phyloP scores from a whole-genome alignment of 169 alveolate genomes.

The Prorocentrum cordatum region DNA sequence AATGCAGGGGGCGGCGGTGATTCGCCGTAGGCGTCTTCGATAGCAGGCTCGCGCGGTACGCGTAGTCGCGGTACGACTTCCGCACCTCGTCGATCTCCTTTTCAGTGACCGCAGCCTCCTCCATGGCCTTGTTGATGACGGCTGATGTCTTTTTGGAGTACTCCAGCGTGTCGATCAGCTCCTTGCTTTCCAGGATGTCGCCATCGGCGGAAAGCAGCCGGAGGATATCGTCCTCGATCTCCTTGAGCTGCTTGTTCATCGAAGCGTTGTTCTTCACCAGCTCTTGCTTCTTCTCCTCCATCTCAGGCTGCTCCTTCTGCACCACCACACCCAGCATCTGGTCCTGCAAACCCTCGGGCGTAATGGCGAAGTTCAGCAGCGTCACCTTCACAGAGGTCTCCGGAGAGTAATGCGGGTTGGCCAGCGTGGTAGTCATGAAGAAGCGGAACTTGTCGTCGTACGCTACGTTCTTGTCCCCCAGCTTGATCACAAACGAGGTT shows the following conservation, averaged over 20 bases:
- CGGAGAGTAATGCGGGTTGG: conserved; percentile 91
- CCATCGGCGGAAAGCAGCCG: conserved; percentile 83
- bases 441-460: conserved; percentile 78
- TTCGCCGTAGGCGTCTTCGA: too few species aligned
- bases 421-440: conserved; percentile 85
- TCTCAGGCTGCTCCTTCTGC: conserved; percentile 84
- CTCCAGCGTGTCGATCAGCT: conserved; percentile 82
- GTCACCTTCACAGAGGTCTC: conserved; percentile 87
- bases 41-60: not conserved
- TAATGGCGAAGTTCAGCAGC: conserved; percentile 85
- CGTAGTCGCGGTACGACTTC: conserved; percentile 75
- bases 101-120: conserved; percentile 76
- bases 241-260: conserved; percentile 78
- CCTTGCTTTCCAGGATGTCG: conserved; percentile 86
- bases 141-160: conserved; percentile 78
- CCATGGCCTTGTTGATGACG: conserved; percentile 75
- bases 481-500: conserved; percentile 75
- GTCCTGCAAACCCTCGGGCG: conserved; percentile 88
- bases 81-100: conserved; percentile 86
- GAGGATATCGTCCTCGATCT: conserved; percentile 86
- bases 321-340: conserved; percentile 87
- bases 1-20: too few species aligned
- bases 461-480: conserved; percentile 86
- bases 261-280: conserved; percentile 83
- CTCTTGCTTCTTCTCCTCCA: conserved; percentile 80